Evolutionary conservation across 2,329 filamentous ascomycete genomes (phyloP).

Genomic region (Scedosporium aurantiacum): DNA sequence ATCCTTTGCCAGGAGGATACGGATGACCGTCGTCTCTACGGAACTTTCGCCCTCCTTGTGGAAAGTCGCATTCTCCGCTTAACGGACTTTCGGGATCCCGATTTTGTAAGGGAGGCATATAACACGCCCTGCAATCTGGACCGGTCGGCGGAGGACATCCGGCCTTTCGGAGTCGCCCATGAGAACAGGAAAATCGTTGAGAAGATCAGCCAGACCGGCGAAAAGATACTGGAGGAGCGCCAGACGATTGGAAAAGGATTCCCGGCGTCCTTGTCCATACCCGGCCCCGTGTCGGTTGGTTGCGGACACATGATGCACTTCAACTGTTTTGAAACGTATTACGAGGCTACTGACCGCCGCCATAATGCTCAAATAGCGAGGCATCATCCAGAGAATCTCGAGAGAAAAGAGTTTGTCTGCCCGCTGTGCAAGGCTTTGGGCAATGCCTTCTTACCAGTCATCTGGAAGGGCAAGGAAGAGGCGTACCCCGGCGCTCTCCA

Average conservation of each 20-base stretch:
- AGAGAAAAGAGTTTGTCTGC: constrained; percentile 83
- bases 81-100: constrained; percentile 70
- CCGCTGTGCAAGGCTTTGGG: constrained; percentile 93
- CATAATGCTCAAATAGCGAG: constrained; percentile 89
- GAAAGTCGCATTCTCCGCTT: constrained; percentile 80
- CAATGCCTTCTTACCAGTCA: constrained; percentile 86
- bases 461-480: constrained; percentile 89
- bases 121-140: constrained; percentile 74
- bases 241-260: constrained; percentile 87
- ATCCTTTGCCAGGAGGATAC: constrained; percentile 96
- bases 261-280: constrained; percentile 51
- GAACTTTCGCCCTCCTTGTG: constrained; percentile 82
- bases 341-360: constrained; percentile 68
- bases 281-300: constrained; percentile 75
- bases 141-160: constrained; percentile 66
- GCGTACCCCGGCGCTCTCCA: constrained; percentile 65
- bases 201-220: constrained; percentile 64
- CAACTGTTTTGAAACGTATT: constrained; percentile 86
- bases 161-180: constrained; percentile 83
- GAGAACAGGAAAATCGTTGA: constrained; percentile 71
- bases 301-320: constrained; percentile 99
- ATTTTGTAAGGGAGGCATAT: constrained; percentile 74
- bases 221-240: constrained; percentile 60
- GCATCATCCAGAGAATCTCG: constrained; percentile 76
- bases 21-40: constrained; percentile 77